Base-by-base conservation (phyloP, 176 grass and related monocot species). In the Rhynchospora breviuscula region DNA sequence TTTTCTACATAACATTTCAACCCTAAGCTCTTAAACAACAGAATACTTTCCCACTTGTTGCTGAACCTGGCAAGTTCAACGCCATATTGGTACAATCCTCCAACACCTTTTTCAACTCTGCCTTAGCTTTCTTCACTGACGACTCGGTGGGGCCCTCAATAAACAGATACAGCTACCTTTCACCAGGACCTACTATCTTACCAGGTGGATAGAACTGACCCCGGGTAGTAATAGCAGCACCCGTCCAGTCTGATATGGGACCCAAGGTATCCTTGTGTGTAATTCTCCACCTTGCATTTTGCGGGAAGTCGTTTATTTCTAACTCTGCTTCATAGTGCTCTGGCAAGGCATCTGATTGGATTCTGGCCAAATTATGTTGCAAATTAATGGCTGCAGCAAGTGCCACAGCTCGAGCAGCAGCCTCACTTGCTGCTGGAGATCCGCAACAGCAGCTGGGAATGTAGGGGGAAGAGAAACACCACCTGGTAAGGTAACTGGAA, bases 321-420 rank as follows among this genome's bases (percentile, higher is more conserved):
- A 98, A 91, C 49, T 98, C 95, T 57, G 92, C 95, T 78, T 95
- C 95, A 87, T 98, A 98, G 77, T 95, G 92, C 70, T 98, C 91
- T 67, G 92, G 91, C 87, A 90, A 90, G 58, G 90, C 90, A 88
- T 98, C 90, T 17, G 92, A 92, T 79, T 98, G 92, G 91, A 98
- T 95, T 83, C 89, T 95, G 6, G 91, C 91, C 64, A 98, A 79
- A 91, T 95, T 95, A 86, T 93, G 89, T 70, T 91, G 86, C 15
- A 95, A 79, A 85, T 95, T 94, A 70, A 88, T 87, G 68, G 95
- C 95, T 84, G 95, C 95, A 86, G 94, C 89, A 79, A 98, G 87
- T 48, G 94, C 94, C n/a, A 81, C 72, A 61, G 88, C 84, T 67
- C 92, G 86, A 44, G 89, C 90, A 86, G 92, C 91, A 67, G 94